Base-by-base conservation (phyloP, 208 protist genomes). In the Trypanosoma mega region DNA sequence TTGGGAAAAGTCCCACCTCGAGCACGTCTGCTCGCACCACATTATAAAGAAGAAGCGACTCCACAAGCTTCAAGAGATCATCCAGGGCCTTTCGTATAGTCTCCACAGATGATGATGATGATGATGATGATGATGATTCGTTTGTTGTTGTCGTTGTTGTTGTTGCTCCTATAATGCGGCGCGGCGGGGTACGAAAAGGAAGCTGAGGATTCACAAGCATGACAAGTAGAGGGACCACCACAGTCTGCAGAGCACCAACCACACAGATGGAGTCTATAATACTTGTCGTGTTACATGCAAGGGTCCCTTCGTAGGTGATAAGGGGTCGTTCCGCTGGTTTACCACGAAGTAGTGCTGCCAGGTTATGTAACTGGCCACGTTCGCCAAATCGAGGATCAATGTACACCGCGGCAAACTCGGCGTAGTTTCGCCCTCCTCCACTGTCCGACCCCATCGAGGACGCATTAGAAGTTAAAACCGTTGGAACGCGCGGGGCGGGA, bases 371-470 rank as follows among this genome's bases (percentile, higher is more conserved):
- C 34, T 87, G 78, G 2, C 78, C 81, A 31, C 65, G 60, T 37
- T 91, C 86, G 24, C 76, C 74, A 54, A 96, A 71, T 0, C 89
- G 76, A 3, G 89, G 79, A 63, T 96, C 89, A 31, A 96, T 73
- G 58, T 79, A 88, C 24, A 96, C 74, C 11, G 68, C 49, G 14
- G 85, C 78, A 24, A 80, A 52, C 6, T 55, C 72, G 0, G 71
- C 66, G 3, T 80, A 71, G 45, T 78, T 68, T 43, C 74, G 55
- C 57, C 76, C 72, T n/a, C 39, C 61, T 27, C n/a, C n/a, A n/a
- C n/a, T n/a, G n/a, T n/a, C n/a, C n/a, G n/a, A n/a, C n/a, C n/a
- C n/a, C n/a, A n/a, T n/a, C n/a, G n/a, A n/a, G n/a, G n/a, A n/a
- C n/a, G n/a, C n/a, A n/a, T n/a, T n/a, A n/a, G n/a, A n/a, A n/a